Base-by-base conservation (phyloP, 352 stramenopile species). In the Phytophthora sansomeana region DNA sequence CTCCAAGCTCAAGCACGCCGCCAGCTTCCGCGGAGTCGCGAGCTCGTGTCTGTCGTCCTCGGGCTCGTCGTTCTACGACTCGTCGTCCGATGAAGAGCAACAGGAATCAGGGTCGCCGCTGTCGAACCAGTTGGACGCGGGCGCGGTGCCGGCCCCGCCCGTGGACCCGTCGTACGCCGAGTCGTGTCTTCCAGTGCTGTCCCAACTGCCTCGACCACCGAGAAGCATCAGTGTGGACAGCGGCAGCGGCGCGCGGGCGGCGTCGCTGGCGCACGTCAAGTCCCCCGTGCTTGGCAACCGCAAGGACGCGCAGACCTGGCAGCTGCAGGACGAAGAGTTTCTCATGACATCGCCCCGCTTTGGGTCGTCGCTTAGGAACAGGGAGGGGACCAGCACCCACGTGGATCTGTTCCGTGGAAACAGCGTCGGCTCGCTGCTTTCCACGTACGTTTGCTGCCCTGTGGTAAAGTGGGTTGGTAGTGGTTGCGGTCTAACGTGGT, bases 321-420 rank as follows among this genome's bases (percentile, higher is more conserved):
- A 90, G 51, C 50, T 90, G 14, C 81, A 90, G 46, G 81, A 89
- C 38, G 81, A 90, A 58, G 80, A 90, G 72, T 81, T 88, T 33
- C 52, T 88, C 16, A 79, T 78, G 67, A 77, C 74, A 44, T 89
- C 80, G 38, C 81, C 81, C 28, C 75, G 80, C 52, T 87, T 89
- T 33, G 74, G 76, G 1, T 38, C 65, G 19, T 77, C 73, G 11
- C 47, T 79, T 7, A 65, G 54, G 48, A 63, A 39, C 24, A 58
- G 69, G 11, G 47, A 6, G 58, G 59, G 50, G 66, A 7, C 8
- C 0, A 16, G 35, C 2, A 26, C 39, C 5, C 62, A 74, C 1
- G 50, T 76, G 8, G 63, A 76, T 30, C 24, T 80, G 36, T 80
- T 80, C 49, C 43, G 63, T 43, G 69, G 58, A 11, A 69, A 72